Evolutionary conservation across 2,329 filamentous ascomycete species (phyloP), one percentile per base, ranked within the genome.

Genomic region (Fusarium continuum): DNA sequence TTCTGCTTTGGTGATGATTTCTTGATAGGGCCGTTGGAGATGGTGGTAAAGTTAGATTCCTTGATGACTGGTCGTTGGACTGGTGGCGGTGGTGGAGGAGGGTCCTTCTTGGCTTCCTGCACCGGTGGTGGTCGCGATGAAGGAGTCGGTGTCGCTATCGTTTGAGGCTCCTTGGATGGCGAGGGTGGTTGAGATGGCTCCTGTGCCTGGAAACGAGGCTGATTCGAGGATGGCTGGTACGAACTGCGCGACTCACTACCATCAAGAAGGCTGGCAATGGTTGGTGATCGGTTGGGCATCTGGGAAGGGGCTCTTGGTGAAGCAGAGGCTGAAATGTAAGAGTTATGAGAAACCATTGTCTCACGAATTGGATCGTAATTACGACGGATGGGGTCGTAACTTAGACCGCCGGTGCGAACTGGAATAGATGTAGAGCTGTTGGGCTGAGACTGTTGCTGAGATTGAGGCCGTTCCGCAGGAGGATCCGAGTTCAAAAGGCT

Each of bases 331-430:
- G 82, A 72, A 14, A 64, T 73, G 44, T 80, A 78, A 63, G 82
- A 72, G 76, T 84, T 77, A 73, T 83, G 78, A 65, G 82, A 69
- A 39, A 85, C 70, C 73, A 89, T 86, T 4, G 85, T 91, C 70
- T 86, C 86, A 35, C 86, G 80, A 43, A 88, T 81, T 2, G 86
- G 86, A 66, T 89, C 86, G 66, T 88, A 89, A 64, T 84, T 88
- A n/a, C 90, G 91, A 40, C 93, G 87, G 64, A 97, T 93, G 1
- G 93, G 93, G 75, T 97, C 93, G 77, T 95, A 97, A 70, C 90
- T 92, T 71, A 92, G 91, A 36, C 92, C 90, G 70, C 90, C 91
- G 13, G 89, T 88, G 44, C 89, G 81, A 43, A 82, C 78, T 8
- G 82, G 80, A 16, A 78, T 72, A 36, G 79, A 58, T 61, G 76